These are phyloP conservation scores for Endoconidiophora polonica DNA, from an alignment of 2,329 filamentous ascomycete genomes.

Conservation along the genomic window DNA sequence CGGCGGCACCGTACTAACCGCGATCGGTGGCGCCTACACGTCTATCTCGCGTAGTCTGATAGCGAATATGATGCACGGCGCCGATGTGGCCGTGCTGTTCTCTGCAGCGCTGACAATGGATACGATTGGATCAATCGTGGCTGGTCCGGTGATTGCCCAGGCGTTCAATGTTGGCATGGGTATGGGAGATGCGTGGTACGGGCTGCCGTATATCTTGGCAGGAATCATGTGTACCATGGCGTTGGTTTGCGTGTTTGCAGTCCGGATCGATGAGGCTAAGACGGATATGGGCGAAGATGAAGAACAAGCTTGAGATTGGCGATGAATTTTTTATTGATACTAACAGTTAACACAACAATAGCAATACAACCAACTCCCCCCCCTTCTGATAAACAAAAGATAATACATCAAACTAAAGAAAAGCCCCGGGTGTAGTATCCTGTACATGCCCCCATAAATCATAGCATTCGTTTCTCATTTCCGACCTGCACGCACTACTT, in stretches of 20 bases:
- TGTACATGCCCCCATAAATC: too few species aligned
- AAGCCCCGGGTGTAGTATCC: too few species aligned
- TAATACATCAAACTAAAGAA: too few species aligned
- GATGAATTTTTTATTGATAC: too few species aligned
- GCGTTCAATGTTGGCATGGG: neutral
- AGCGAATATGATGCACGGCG: slow-evolving; percentile 6
- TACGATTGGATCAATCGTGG: neutral
- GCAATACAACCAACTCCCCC: too few species aligned
- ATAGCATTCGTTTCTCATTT: too few species aligned
- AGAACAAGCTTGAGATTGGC: neutral
- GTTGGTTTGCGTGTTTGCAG: neutral
- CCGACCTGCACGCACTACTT: too few species aligned
- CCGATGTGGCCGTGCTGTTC: slow-evolving; percentile 12
- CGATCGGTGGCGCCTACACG: slow-evolving; percentile 1
- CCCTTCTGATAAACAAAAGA: too few species aligned
- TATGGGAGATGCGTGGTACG: slow-evolving; percentile 1
- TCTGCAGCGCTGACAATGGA: slow-evolving; percentile 5
- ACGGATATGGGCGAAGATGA: neutral
- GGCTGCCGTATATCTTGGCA: slow-evolving; percentile 3
- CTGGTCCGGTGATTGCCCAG: neutral
- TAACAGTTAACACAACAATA: too few species aligned
- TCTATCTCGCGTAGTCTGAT: slow-evolving; percentile 12
- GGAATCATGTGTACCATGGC: neutral
- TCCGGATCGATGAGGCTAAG: neutral
- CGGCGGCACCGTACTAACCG: slow-evolving; percentile 1